These are phyloP conservation scores for Bromus sterilis DNA, from an alignment of 176 grass and related monocot species.

Conservation along the genomic window DNA sequence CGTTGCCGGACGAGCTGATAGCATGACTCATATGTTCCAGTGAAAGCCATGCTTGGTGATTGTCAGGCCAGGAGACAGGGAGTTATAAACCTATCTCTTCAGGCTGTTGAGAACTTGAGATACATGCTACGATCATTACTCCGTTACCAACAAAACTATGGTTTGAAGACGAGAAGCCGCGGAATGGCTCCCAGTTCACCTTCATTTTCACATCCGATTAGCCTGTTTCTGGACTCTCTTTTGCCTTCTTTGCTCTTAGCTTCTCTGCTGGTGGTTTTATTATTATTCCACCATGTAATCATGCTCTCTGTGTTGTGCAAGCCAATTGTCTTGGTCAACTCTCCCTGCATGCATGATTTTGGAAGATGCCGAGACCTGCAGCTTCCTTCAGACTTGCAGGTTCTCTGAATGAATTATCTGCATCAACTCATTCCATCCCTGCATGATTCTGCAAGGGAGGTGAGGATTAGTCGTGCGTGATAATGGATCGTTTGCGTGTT, in stretches of 20 bases:
- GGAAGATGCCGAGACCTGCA: conserved; percentile 5
- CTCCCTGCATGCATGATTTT: neutral
- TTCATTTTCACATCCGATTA: conserved; percentile 11
- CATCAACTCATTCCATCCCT: neutral
- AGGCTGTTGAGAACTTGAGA: neutral
- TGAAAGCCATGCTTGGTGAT: conserved; percentile 26
- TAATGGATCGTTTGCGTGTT: neutral
- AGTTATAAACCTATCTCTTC: conserved; percentile 44
- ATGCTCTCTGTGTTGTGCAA: neutral
- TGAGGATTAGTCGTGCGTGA: neutral
- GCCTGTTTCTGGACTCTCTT: neutral
- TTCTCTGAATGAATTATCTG: neutral
- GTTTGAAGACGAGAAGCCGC: conserved; percentile 56
- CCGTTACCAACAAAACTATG: conserved; percentile 1
- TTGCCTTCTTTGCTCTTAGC: neutral
- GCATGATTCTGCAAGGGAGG: conserved; percentile 1
- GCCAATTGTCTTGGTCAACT: conserved; percentile 15
- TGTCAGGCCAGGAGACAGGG: conserved; percentile 26
- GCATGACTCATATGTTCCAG: conserved; percentile 17
- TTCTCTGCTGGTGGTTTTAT: neutral
- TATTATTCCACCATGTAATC: conserved; percentile 2
- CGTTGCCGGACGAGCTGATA: conserved; percentile 50
- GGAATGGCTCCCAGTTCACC: conserved; percentile 48
- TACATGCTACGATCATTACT: neutral
- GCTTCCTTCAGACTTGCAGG: neutral